Evolutionary conservation across 2,329 filamentous ascomycete genomes (phyloP), one percentile per base, ranked within the genome.

Genomic region (Ophiostoma piceae): DNA sequence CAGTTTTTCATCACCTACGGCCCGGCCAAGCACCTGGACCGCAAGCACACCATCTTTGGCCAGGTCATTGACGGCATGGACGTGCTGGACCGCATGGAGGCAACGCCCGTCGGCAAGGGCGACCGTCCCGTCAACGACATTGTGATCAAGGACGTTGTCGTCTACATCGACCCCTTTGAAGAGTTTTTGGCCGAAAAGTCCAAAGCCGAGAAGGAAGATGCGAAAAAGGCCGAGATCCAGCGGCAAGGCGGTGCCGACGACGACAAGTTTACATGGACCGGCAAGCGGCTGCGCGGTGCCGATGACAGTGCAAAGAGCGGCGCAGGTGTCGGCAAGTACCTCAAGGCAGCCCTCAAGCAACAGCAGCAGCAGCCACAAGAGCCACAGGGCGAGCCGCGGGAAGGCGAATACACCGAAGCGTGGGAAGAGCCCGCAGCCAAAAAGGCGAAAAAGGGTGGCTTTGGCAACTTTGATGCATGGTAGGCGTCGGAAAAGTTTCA

Each of bases 21-120:
- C 67, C 84, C 91, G 0, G 87, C 90, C 0, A 89, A 90, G 73
- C 95, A 99, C 80, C 85, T 99, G 0, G 92, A 99, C 79, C 86
- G 90, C 71, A 99, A 99, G 77, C 95, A 99, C 79, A 98, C 95
- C n/a, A 91, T 99, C 57, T 99, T 99, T 76, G 95, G 90, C 1
- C 88, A 88, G 51, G 88, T 98, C 0, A 90, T 96, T 1, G 92
- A 90, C 37, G 94, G 91, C 0, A 76, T 89, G 69, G 87, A 91
- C 43, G 86, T 90, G 0, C 82, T 99, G 16, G 84, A 85, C 72
- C 86, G 87, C 71, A 88, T 99, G 80, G 95, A 99, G 79, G 85
- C 86, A 12, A 87, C 89, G 19, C 88, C 90, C 1, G 90, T 89
- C 0, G 92, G 94, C 75, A 90, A 89, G n/a, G 87, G 83, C 22